Conservation (phyloP, 2,329 filamentous ascomycete genomes). For the Pseudogymnoascus sp. region DNA sequence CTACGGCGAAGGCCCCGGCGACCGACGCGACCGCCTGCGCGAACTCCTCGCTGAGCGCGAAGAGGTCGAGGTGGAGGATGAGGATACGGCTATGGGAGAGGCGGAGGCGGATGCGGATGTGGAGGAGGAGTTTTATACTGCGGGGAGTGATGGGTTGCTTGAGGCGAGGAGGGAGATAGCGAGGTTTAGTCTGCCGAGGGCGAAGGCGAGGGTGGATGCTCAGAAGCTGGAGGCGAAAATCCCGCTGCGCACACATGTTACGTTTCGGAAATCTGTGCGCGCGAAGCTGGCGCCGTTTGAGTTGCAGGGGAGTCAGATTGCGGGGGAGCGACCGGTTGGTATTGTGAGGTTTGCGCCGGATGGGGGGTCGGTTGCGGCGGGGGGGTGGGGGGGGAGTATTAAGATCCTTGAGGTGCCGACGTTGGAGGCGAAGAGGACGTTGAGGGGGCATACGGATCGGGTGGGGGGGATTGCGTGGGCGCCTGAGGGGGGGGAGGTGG, state of each 20-base stretch:
- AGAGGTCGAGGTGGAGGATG: conserved; percentile 53
- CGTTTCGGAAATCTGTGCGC: conserved; percentile 83
- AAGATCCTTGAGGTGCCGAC: conserved; percentile 78
- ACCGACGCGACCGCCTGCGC: conserved; percentile 78
- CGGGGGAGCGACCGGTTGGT: conserved; percentile 81
- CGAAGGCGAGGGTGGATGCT: conserved; percentile 65
- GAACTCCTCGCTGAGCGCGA: conserved; percentile 68
- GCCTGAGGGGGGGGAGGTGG: conserved; percentile 69
- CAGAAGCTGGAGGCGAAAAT: conserved; percentile 78
- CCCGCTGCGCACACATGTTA: conserved; percentile 79
- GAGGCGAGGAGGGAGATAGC: conserved; percentile 72
- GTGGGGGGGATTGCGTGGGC: conserved; percentile 88
- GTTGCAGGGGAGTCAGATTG: conserved; percentile 86
- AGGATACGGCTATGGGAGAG: conserved; percentile 49
- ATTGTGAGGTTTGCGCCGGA: conserved; percentile 87
- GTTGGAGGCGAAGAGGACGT: conserved; percentile 63
- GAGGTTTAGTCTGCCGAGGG: conserved; percentile 71
- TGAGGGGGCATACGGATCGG: conserved; percentile 80
- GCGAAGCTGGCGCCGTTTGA: conserved; percentile 76
- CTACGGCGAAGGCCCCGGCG: conserved; percentile 81
- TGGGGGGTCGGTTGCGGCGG: conserved; percentile 73
- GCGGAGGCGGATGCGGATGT: conserved; percentile 52
- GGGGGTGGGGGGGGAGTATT: conserved; percentile 87
- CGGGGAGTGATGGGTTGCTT: conserved; percentile 65
- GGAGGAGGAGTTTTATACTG: conserved; percentile 92